Base-by-base conservation (phyloP, 768 basidiomycete genomes). In the Kwoniella sp. region DNA sequence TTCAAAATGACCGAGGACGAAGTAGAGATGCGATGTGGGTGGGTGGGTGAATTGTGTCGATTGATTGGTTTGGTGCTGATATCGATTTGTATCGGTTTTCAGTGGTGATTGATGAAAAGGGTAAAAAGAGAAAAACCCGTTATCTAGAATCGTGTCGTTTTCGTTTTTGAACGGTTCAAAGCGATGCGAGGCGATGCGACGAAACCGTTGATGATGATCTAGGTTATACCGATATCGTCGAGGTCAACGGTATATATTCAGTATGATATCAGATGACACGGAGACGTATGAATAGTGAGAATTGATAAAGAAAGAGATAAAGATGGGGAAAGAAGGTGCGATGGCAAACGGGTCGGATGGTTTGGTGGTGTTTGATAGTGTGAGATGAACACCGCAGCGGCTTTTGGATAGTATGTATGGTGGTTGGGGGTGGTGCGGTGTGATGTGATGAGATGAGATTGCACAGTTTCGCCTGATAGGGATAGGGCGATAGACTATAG, bases 401-500 rank as follows among this genome's bases (percentile, higher is more conserved):
- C n/a, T n/a, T n/a, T n/a, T n/a, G n/a, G n/a, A n/a, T n/a, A n/a
- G n/a, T n/a, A n/a, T n/a, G n/a, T n/a, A n/a, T n/a, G n/a, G n/a
- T n/a, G n/a, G n/a, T n/a, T n/a, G n/a, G 41, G 41, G 9, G 41
- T 45, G 41, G 41, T 45, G 34, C 13, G 41, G 17, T 45, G 41
- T 11, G 41, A 45, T 45, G 41, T 11, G 41, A 45, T 45, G 41
- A 9, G 41, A 45, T 45, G 41, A 45, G 41, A 45, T 17, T 45
- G 41, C 41, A 45, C 41, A 45, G 41, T 45, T 45, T 45, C 41
- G 41, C 41, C 34, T 9, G 41, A 45, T 45, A 45, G 41, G 41
- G 41, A 45, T 34, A 34, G 34, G 13, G 34, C 13, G 34, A 34
- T 5, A 5, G 34, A 34, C 7, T 34, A 34, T 34, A 34, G 34